Conservation (phyloP, 306 rosid genomes). For the Luffa acutangula region DNA sequence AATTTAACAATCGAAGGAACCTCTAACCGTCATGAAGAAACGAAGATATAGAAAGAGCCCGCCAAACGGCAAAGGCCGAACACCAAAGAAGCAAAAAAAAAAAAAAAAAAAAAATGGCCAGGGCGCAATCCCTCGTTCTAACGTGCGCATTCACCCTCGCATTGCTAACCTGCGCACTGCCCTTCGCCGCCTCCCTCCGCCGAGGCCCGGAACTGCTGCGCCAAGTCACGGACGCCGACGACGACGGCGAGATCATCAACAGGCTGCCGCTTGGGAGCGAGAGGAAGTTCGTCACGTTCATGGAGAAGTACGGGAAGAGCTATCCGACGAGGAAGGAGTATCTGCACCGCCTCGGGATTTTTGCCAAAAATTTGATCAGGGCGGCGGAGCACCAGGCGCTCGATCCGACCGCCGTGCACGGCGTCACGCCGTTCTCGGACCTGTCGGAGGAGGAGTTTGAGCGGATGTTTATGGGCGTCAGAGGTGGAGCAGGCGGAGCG, state of each 20-base stretch:
- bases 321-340: slow-evolving; percentile 63
- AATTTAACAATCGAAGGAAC: not conserved
- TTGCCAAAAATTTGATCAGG: slow-evolving; percentile 45
- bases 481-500: slow-evolving; percentile 13
- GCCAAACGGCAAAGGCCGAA: not conserved
- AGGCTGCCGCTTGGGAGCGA: slow-evolving; percentile 19
- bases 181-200: not conserved
- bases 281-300: slow-evolving; percentile 52
- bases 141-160: not conserved
- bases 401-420: slow-evolving; percentile 80
- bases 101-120: not conserved
- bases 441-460: slow-evolving; percentile 59
- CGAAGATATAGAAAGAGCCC: not conserved
- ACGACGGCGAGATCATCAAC: not conserved
- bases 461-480: slow-evolving; percentile 41
- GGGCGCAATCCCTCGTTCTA: not conserved
- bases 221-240: not conserved
- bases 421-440: slow-evolving; percentile 77
- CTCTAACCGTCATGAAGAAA: not conserved
- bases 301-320: slow-evolving; percentile 44
- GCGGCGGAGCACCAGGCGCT: slow-evolving; percentile 69
- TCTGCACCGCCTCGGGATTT: slow-evolving; percentile 54
- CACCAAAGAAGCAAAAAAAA: not conserved
- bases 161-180: not conserved
- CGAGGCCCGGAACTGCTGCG: not conserved